Evolutionary conservation across 2,329 filamentous ascomycete species (phyloP).

Genomic region (Ceratocystis colombiana): DNA sequence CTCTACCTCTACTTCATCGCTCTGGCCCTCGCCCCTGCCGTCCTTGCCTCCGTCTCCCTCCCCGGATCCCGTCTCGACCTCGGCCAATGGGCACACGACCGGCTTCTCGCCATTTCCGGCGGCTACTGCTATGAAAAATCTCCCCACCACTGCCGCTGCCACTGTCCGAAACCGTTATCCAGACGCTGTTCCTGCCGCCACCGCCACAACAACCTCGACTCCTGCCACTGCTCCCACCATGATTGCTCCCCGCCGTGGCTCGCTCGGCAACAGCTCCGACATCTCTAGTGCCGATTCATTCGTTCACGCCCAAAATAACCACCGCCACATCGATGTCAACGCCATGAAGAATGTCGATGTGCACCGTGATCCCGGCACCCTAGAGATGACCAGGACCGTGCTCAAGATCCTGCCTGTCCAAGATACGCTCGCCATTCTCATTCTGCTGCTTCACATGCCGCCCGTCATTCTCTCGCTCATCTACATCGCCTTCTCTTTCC

Average conservation of each 20-base stretch:
- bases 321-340: constrained; percentile 61
- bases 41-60: background rate
- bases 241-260: constrained; percentile 30
- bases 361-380: constrained; percentile 59
- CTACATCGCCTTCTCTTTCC: constrained; percentile 81
- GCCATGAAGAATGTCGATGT: constrained; percentile 56
- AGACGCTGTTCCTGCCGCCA: background rate
- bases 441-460: constrained; percentile 85
- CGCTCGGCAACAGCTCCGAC: constrained; percentile 45
- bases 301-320: constrained; percentile 35
- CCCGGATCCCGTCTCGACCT: constrained; percentile 6
- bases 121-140: constrained; percentile 30
- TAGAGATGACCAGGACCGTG: constrained; percentile 75
- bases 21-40: background rate
- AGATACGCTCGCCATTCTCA: constrained; percentile 93
- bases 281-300: constrained; percentile 36
- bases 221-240: constrained; percentile 10
- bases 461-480: constrained; percentile 79
- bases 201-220: background rate
- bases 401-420: constrained; percentile 81
- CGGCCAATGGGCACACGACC: constrained; percentile 26
- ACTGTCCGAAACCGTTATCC: background rate
- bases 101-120: constrained; percentile 24
- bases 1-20: constrained; percentile 10
- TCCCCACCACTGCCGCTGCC: constrained; percentile 30